phyloP scores from a whole-genome alignment of 1,139 yeast species.

The Taiozyma onychis region DNA sequence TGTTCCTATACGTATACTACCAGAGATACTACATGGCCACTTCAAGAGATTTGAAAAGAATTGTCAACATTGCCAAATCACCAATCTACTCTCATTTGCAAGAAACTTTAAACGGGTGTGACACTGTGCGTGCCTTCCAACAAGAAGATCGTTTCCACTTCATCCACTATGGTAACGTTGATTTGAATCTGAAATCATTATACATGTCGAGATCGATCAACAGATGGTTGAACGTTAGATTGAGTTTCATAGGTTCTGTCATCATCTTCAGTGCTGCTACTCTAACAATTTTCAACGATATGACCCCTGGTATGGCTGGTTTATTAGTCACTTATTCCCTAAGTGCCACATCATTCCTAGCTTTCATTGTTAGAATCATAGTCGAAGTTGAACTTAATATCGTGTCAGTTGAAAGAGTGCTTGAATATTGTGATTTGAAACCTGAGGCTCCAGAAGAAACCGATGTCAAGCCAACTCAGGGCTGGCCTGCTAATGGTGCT shows the following conservation, averaged over 20 bases:
- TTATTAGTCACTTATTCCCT: slow-evolving; percentile 68
- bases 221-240: slow-evolving; percentile 69
- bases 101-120: slow-evolving; percentile 55
- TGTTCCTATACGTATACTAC: slow-evolving; percentile 44
- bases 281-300: slow-evolving; percentile 45
- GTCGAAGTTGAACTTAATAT: slow-evolving; percentile 73
- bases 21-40: slow-evolving; percentile 48
- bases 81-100: slow-evolving; percentile 64
- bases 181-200: slow-evolving; percentile 55
- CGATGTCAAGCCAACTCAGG: slow-evolving; percentile 34
- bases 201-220: slow-evolving; percentile 52
- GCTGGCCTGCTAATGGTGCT: slow-evolving; percentile 61
- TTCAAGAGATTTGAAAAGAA: slow-evolving; percentile 52
- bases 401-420: slow-evolving; percentile 70
- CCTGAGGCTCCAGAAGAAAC: slow-evolving; percentile 47
- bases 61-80: slow-evolving; percentile 44
- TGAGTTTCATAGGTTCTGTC: slow-evolving; percentile 63
- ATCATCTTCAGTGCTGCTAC: slow-evolving; percentile 56
- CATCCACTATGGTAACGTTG: slow-evolving; percentile 53
- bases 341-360: slow-evolving; percentile 54
- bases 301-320: slow-evolving; percentile 69
- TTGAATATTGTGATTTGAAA: slow-evolving; percentile 61
- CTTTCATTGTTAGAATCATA: slow-evolving; percentile 56
- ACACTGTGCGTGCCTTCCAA: slow-evolving; percentile 51
- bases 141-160: slow-evolving; percentile 48